These are phyloP conservation scores for Trametes elegans DNA, from an alignment of 768 basidiomycete genomes.

Conservation along the genomic window DNA sequence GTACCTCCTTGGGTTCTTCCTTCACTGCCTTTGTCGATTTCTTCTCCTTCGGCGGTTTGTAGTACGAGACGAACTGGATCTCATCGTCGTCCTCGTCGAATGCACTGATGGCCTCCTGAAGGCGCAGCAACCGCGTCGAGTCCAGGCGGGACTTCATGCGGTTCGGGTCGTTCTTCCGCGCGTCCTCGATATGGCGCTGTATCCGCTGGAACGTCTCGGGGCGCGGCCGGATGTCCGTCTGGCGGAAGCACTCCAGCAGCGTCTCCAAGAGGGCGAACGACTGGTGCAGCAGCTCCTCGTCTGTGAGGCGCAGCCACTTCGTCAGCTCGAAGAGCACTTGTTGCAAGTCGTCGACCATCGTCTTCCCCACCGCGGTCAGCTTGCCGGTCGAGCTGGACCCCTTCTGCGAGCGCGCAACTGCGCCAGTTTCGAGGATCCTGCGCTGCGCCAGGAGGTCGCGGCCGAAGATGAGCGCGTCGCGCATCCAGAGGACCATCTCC, in stretches of 20 bases:
- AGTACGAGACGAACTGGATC: constrained; percentile 50
- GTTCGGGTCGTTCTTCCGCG: constrained; percentile 47
- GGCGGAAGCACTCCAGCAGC: constrained; percentile 74
- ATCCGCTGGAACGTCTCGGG: constrained; percentile 62
- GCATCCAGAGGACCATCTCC: constrained; percentile 96
- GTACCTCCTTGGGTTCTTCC: constrained; percentile 12
- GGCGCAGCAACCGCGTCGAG: constrained; percentile 53
- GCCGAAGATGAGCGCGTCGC: constrained; percentile 93
- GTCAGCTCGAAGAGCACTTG: constrained; percentile 75
- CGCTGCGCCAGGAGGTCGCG: constrained; percentile 82
- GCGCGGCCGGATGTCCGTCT: constrained; percentile 54
- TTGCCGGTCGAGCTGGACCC: constrained; percentile 32
- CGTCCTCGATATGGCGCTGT: constrained; percentile 58
- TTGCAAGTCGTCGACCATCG: constrained; percentile 78
- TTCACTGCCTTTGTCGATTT: constrained; percentile 3
- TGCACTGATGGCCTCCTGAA: constrained; percentile 63
- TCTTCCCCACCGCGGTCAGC: constrained; percentile 58
- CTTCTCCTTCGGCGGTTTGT: constrained; percentile 13
- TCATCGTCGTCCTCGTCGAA: constrained; percentile 66
- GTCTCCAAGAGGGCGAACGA: constrained; percentile 81
- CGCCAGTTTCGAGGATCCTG: constrained; percentile 72
- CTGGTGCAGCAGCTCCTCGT: constrained; percentile 88
- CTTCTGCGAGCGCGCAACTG: constrained; percentile 37
- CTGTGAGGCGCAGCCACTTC: constrained; percentile 89
- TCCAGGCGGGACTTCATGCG: constrained; percentile 54